Conservation (phyloP, 352 stramenopile species). For the Achlya hypogyna region DNA sequence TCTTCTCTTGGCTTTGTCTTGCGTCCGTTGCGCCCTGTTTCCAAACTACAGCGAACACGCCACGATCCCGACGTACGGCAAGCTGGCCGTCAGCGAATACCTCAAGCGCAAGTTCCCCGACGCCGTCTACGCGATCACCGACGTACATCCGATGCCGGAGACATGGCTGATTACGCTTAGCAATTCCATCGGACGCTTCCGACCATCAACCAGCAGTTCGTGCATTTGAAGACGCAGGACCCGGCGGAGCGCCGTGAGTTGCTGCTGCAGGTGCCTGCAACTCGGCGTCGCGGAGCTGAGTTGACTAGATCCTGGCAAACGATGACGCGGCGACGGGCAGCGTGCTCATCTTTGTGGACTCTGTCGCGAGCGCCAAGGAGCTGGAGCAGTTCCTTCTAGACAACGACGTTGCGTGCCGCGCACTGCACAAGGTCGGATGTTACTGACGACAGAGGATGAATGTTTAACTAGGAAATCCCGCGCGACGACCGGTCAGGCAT, state of each 20-base stretch:
- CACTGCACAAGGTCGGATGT: slow-evolving; percentile 30
- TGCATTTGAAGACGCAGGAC: slow-evolving; percentile 23
- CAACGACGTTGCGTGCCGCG: not conserved
- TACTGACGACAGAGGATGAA: no score
- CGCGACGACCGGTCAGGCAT: slow-evolving; percentile 38
- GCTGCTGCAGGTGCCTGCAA: slow-evolving; percentile 23
- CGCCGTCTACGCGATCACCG: slow-evolving; percentile 48
- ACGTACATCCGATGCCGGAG: slow-evolving; percentile 28
- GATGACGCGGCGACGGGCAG: slow-evolving; percentile 22
- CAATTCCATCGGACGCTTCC: slow-evolving; percentile 64
- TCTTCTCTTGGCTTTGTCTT: no score
- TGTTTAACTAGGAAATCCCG: slow-evolving; percentile 60
- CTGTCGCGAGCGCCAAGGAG: slow-evolving; percentile 50
- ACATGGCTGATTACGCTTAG: slow-evolving; percentile 24
- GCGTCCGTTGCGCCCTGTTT: slow-evolving; percentile 14
- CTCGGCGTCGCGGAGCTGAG: no score
- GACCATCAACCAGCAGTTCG: slow-evolving; percentile 30
- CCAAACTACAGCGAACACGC: slow-evolving; percentile 30
- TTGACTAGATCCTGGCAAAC: slow-evolving; percentile 30
- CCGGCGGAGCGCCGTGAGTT: slow-evolving; percentile 31
- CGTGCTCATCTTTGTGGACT: slow-evolving; percentile 69
- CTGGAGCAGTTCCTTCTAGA: slow-evolving; percentile 39
- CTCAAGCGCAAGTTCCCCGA: slow-evolving; percentile 71
- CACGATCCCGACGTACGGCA: slow-evolving; percentile 74
- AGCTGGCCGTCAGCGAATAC: slow-evolving; percentile 52